Base-by-base conservation (phyloP, 768 basidiomycete genomes). In the Termitomyces sp. region DNA sequence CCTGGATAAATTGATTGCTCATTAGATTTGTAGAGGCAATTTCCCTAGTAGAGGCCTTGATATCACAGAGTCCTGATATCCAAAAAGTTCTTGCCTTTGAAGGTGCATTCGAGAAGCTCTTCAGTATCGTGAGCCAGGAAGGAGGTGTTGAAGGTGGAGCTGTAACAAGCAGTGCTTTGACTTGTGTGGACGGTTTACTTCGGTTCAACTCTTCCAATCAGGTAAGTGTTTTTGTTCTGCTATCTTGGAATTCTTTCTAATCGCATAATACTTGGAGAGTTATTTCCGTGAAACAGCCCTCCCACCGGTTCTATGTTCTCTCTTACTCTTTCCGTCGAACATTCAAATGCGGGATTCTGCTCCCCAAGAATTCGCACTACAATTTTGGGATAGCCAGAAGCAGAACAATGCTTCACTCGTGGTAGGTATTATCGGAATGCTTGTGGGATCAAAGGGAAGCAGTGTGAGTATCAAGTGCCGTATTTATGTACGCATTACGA, bases 51-150 rank as follows among this genome's bases (percentile, higher is more conserved):
- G 91, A 96, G 63, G 78, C 86, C 5, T 79, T 99, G 14, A 85
- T 91, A 42, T 85, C 86, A 0, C 90, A 95, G 66, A 98, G 91
- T 67, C 85, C 91, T 37, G 94, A 98, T 71, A 92, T 99, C 40
- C 96, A 98, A 70, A 98, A 98, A 74, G 87, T 98, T 36, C 85
- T 98, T 49, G 94, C 96, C 0, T 99, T 99, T 67, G 94, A 95
- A 67, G 95, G 97, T 20, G 92, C 92, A 1, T 98, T 99, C 68
- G 97, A 99, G 77, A 93, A 90, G 70, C 82, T 99, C 36, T 94
- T 98, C 76, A 87, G 87, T 59, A 94, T 92, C 52, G 84, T 98
- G 63, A 82, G 84, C 9, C 82, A 85, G 63, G 96, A 98, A 73
- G 93, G 94, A 25, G 97, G 97, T 0, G 80, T 95, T 29, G 96